phyloP scores from a whole-genome alignment of 75 land plant genomes.

The Selaginella tamariscina region DNA sequence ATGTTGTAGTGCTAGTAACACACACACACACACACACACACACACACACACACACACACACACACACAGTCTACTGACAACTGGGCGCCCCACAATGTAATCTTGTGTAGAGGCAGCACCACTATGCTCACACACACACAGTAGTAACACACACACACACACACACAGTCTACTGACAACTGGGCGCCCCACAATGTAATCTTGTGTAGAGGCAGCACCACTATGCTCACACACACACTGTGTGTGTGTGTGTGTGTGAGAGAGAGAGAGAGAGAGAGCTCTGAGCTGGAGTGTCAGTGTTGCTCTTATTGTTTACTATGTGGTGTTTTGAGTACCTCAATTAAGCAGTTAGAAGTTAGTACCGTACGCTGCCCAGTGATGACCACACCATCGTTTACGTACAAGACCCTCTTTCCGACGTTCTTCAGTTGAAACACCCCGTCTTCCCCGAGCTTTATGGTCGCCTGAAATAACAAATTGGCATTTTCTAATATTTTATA shows the following conservation, averaged over 20 bases:
- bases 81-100: neutral
- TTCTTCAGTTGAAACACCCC: constrained; percentile 61
- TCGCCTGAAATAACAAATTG: constrained; percentile 56
- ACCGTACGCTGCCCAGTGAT: constrained; percentile 33
- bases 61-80: neutral
- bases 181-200: neutral
- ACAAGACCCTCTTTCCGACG: constrained; percentile 48
- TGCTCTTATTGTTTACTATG: too few species aligned
- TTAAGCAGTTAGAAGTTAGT: constrained; percentile 53
- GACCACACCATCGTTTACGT: constrained; percentile 53
- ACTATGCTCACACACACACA: too few species aligned
- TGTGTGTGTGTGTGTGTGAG: too few species aligned
- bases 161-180: neutral
- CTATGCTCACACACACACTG: neutral
- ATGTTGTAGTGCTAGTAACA: neutral
- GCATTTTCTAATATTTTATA: too few species aligned
- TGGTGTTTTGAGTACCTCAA: constrained; percentile 64
- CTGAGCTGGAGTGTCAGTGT: neutral
- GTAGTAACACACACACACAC: too few species aligned
- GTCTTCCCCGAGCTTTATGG: constrained; percentile 61
- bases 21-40: constrained; percentile 2
- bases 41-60: too few species aligned
- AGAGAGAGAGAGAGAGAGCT: neutral
- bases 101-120: too few species aligned
- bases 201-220: neutral